These are phyloP conservation scores for Lanmaoa pseudosensibilis DNA, from an alignment of 768 basidiomycete species.

Conservation along the genomic window DNA sequence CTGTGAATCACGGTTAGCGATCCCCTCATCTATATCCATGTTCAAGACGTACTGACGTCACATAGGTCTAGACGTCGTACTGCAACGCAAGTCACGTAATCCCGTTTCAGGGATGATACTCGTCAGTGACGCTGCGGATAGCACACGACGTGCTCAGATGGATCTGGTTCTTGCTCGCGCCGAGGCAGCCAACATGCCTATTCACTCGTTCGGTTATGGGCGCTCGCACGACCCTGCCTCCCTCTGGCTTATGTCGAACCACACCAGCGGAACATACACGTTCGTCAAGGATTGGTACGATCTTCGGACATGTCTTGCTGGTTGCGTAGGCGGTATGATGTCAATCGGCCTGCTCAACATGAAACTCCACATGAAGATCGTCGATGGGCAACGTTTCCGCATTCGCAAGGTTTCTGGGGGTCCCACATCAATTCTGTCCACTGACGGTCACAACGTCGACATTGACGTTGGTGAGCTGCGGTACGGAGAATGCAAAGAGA, in stretches of 20 bases:
- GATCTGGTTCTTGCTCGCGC: conserved; percentile 95
- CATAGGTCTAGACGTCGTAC: conserved; percentile 84
- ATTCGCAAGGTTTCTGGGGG: conserved; percentile 95
- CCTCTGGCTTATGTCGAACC: conserved; percentile 98
- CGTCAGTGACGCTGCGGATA: conserved; percentile 90
- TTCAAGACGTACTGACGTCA: background rate
- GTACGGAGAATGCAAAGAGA: conserved; percentile 97
- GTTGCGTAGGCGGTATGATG: conserved; percentile 96
- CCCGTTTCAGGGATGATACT: conserved; percentile 89
- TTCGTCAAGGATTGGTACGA: conserved; percentile 99
- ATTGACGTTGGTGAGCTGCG: conserved; percentile 92
- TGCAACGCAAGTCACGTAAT: conserved; percentile 92
- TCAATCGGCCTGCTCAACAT: conserved; percentile 89
- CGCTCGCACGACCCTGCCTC: conserved; percentile 97
- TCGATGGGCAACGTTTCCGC: conserved; percentile 86
- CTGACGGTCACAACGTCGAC: conserved; percentile 94
- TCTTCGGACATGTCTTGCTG: conserved; percentile 87
- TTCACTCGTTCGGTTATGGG: conserved; percentile 96
- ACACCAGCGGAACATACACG: conserved; percentile 95
- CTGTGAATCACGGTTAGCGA: conserved; percentile 85
- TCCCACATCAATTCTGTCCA: conserved; percentile 78
- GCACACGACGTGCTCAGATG: conserved; percentile 94
- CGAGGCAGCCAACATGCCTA: conserved; percentile 94
- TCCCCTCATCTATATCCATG: background rate
- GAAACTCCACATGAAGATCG: conserved; percentile 93